A percentile compares a stretch with the other conserved stretches of the same genome.
These are phyloP conservation scores for Halteria grandinella DNA, from an alignment of 73 alveolate genomes.

Conservation along the genomic window DNA sequence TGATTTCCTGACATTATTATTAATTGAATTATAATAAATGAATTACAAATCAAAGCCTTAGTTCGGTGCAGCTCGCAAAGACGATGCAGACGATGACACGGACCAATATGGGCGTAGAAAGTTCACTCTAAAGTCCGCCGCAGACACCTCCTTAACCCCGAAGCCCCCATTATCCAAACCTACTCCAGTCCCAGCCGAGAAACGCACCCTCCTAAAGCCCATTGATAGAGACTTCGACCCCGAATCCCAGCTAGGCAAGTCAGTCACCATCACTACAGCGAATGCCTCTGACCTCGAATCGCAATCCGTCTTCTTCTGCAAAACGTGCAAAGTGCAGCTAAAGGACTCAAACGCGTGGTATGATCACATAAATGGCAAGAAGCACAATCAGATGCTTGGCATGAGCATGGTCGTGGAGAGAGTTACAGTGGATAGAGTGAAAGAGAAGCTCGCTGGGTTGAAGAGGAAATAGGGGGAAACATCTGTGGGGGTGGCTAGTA, in stretches of 20 bases:
- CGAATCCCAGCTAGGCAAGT: slow-evolving; percentile 15
- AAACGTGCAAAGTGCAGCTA: slow-evolving; percentile 50
- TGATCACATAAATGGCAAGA: slow-evolving; percentile 75
- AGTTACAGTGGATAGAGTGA: slow-evolving; percentile 47
- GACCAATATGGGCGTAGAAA: not conserved
- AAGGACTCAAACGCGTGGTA: slow-evolving; percentile 56
- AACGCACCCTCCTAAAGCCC: slow-evolving; percentile 35
- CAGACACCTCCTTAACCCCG: too few species aligned
- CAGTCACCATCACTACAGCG: slow-evolving; percentile 24
- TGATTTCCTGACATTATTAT: too few species aligned
- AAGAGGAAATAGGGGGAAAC: slow-evolving; percentile 21
- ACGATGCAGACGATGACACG: too few species aligned
- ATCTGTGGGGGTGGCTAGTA: slow-evolving; percentile 5
- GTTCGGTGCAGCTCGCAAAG: too few species aligned
- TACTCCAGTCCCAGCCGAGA: slow-evolving; percentile 35
- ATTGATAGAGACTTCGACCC: slow-evolving; percentile 31
- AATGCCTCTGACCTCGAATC: too few species aligned
- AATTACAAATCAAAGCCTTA: too few species aligned
- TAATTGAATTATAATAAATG: too few species aligned
- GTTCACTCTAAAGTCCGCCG: not conserved
- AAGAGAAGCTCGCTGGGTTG: slow-evolving; percentile 43
- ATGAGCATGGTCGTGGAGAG: slow-evolving; percentile 70
- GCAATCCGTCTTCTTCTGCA: slow-evolving; percentile 57
- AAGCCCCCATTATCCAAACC: too few species aligned
- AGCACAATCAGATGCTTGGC: slow-evolving; percentile 62